phyloP scores from a whole-genome alignment of 1,139 yeast genomes.

The Hyphopichia burtonii region DNA sequence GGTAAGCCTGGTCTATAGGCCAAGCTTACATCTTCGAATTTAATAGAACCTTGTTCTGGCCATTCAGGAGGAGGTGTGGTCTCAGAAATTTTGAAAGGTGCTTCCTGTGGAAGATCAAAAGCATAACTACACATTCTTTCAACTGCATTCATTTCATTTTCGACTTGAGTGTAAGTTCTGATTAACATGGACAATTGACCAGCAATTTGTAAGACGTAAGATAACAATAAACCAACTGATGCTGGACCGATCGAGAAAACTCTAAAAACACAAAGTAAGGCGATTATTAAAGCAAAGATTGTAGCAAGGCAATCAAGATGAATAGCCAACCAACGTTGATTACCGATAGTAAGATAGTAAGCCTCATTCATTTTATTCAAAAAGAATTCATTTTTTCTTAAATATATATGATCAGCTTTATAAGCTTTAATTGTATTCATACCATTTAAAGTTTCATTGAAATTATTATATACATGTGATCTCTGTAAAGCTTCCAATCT shows the following conservation, averaged over 20 bases:
- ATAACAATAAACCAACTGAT: conserved; percentile 67
- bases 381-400: conserved; percentile 44
- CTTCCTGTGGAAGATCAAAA: conserved; percentile 38
- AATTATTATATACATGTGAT: conserved; percentile 73
- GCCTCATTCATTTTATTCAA: conserved; percentile 72
- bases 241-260: conserved; percentile 64
- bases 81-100: conserved; percentile 46
- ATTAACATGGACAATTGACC: conserved; percentile 48
- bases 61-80: conserved; percentile 51
- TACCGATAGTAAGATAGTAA: conserved; percentile 60
- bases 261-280: conserved; percentile 62
- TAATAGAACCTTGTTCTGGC: conserved; percentile 49
- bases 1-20: conserved; percentile 79
- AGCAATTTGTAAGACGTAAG: conserved; percentile 55
- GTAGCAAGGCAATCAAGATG: conserved; percentile 58
- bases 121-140: conserved; percentile 78
- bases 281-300: conserved; percentile 43
- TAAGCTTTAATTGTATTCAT: conserved; percentile 69
- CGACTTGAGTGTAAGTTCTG: conserved; percentile 64
- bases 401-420: conserved; percentile 47
- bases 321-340: conserved; percentile 78
- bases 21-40: conserved; percentile 57
- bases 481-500: conserved; percentile 77
- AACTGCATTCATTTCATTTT: conserved; percentile 83
- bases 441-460: conserved; percentile 75